A percentile compares a stretch with the other conserved stretches of the same genome.
Conservation (phyloP, 495 filamentous ascomycete genomes). For the Hypoxylon perforatum region DNA sequence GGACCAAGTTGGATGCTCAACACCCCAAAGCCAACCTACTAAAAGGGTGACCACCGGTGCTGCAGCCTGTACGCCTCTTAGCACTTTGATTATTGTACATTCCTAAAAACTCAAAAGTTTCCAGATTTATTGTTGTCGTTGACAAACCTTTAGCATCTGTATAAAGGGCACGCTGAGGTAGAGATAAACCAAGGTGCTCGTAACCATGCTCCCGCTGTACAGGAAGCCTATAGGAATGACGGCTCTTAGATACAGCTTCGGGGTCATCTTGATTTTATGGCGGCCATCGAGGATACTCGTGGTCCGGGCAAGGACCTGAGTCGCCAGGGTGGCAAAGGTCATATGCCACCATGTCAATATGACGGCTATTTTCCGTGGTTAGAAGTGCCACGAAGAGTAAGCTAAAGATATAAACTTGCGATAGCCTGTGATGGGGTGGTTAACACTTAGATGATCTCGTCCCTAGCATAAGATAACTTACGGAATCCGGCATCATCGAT, state of each 20-base stretch:
- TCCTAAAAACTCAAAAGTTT: no score
- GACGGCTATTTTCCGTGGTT: slow-evolving; percentile 45
- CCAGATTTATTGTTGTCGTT: not conserved
- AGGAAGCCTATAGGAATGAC: slow-evolving; percentile 81
- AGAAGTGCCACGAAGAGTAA: slow-evolving; percentile 1
- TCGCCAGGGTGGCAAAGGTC: slow-evolving; percentile 76
- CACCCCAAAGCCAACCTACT: slow-evolving; percentile 70
- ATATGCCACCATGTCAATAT: slow-evolving; percentile 84
- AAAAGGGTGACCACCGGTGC: slow-evolving; percentile 77
- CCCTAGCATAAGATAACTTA: slow-evolving; percentile 59
- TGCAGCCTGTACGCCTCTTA: slow-evolving; percentile 58
- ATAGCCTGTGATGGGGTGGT: slow-evolving; percentile 47
- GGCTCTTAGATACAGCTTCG: slow-evolving; percentile 72
- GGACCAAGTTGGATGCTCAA: slow-evolving; percentile 68
- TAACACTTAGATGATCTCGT: slow-evolving; percentile 21
- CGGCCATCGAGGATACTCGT: slow-evolving; percentile 75
- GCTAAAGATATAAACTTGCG: slow-evolving; percentile 36
- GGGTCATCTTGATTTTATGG: slow-evolving; percentile 75
- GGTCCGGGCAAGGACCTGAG: slow-evolving; percentile 76
- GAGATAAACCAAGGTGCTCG: slow-evolving; percentile 77
- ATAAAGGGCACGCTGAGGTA: slow-evolving; percentile 83
- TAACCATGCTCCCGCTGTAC: slow-evolving; percentile 78
- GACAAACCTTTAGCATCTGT: slow-evolving; percentile 80
- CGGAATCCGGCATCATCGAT: slow-evolving; percentile 80
- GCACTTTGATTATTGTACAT: slow-evolving; percentile 2